A percentile compares a stretch with the other conserved stretches of the same genome.
phyloP scores from a whole-genome alignment of 805 yeast species.

The Ogataea paraovalis region DNA sequence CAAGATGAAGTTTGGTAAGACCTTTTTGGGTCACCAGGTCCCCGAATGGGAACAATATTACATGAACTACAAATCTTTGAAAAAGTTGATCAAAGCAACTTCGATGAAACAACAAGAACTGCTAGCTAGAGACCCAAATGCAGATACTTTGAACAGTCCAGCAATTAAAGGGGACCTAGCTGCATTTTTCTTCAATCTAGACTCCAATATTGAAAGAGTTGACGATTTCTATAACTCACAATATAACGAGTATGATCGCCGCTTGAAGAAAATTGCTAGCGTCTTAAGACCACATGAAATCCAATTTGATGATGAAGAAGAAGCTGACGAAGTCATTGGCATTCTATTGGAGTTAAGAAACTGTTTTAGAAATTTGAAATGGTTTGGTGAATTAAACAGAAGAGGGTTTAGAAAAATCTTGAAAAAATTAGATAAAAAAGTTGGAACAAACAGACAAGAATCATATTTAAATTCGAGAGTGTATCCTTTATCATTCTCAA shows the following conservation, averaged over 20 bases:
- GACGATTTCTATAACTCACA: conserved; percentile 74
- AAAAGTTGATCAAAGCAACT: conserved; percentile 71
- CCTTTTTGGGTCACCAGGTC: conserved; percentile 76
- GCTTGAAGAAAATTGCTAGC: conserved; percentile 48
- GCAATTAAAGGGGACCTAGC: conserved; percentile 48
- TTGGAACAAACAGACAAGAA: conserved; percentile 54
- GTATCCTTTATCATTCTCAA: conserved; percentile 71
- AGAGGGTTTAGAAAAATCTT: conserved; percentile 86
- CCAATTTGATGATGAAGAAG: conserved; percentile 41
- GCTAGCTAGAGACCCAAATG: conserved; percentile 17
- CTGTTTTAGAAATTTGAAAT: conserved; percentile 75
- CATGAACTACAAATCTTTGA: conserved; percentile 80
- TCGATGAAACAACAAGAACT: conserved; percentile 39
- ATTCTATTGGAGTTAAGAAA: conserved; percentile 74
- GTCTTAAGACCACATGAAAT: conserved; percentile 32
- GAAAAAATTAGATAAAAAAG: conserved; percentile 86
- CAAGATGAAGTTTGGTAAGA: conserved; percentile 82
- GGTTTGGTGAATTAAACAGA: conserved; percentile 91
- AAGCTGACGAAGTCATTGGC: conserved; percentile 58
- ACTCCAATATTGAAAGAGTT: conserved; percentile 76
- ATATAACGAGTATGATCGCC: conserved; percentile 66
- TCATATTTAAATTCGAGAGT: conserved; percentile 64
- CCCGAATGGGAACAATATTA: conserved; percentile 89
- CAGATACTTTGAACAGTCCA: conserved; percentile 36
- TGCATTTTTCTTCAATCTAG: conserved; percentile 72